These are phyloP conservation scores for Cymodocea nodosa DNA, from an alignment of 116 monocot species.

Conservation along the genomic window DNA sequence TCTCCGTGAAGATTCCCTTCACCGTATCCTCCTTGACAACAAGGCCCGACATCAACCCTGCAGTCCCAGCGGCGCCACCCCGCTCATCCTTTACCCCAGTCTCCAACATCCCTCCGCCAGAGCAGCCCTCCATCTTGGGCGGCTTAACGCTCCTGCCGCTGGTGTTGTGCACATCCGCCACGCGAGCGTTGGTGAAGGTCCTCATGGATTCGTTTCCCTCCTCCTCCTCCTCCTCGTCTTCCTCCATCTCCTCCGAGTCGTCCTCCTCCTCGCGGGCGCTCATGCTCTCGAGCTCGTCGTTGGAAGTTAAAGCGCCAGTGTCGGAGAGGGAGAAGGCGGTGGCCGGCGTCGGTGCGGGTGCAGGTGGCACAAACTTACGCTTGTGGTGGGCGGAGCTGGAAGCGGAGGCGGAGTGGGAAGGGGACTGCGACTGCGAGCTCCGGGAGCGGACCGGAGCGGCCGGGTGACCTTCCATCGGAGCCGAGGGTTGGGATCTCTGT, in stretches of 20 bases:
- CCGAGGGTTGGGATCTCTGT: too few relatives aligned
- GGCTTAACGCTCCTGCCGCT: slow-evolving; percentile 43
- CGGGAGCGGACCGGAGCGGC: slow-evolving; percentile 25
- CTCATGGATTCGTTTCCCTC: slow-evolving; percentile 53
- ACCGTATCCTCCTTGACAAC: slow-evolving; percentile 76
- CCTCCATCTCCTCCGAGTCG: slow-evolving; percentile 43
- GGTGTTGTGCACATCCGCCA: slow-evolving; percentile 17
- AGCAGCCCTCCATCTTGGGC: slow-evolving; percentile 27
- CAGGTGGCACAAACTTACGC: slow-evolving; percentile 41
- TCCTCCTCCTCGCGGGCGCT: slow-evolving; percentile 51
- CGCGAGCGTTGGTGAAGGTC: slow-evolving; percentile 69
- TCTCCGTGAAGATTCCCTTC: slow-evolving; percentile 94
- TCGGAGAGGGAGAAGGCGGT: slow-evolving; percentile 21
- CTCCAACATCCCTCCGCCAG: slow-evolving; percentile 9
- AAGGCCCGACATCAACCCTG: slow-evolving; percentile 36
- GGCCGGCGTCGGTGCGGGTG: slow-evolving; percentile 22
- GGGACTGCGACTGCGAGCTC: slow-evolving; percentile 48
- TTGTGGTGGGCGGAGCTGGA: slow-evolving; percentile 42
- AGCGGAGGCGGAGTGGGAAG: slow-evolving; percentile 54
- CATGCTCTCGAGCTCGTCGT: slow-evolving; percentile 66
- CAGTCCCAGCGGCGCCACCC: slow-evolving; percentile 10
- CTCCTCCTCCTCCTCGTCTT: slow-evolving; percentile 32
- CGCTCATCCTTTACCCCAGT: slow-evolving; percentile 23
- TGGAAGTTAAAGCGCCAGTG: slow-evolving; percentile 33
- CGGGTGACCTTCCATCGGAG: slow-evolving; percentile 5